Conservation (phyloP, 2,329 filamentous ascomycete genomes). For the Fusarium aywerte region DNA sequence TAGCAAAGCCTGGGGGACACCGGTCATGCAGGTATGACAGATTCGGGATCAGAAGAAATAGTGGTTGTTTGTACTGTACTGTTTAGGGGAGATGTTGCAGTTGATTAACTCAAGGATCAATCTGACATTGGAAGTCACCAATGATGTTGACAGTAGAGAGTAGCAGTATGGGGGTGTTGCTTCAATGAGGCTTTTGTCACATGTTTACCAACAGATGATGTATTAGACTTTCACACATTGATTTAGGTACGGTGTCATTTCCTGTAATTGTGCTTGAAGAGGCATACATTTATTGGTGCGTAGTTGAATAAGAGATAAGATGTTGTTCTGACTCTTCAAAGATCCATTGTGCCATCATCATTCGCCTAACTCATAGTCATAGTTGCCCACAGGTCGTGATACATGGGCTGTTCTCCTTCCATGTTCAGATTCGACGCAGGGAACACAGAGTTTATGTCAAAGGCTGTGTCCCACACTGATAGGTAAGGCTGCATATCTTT, state of each 20-base stretch:
- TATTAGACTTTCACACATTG: background rate
- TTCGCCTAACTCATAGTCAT: slow-evolving; percentile 60
- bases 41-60: background rate
- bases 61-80: background rate
- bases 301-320: background rate
- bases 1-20: background rate
- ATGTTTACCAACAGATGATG: slow-evolving; percentile 6
- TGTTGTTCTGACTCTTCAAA: background rate
- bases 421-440: background rate
- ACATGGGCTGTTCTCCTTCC: slow-evolving; percentile 44
- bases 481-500: slow-evolving; percentile 60
- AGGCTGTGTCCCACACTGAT: slow-evolving; percentile 57
- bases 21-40: slow-evolving; percentile 14
- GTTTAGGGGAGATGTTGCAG: background rate
- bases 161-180: background rate
- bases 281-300: background rate
- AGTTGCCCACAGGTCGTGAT: slow-evolving; percentile 60
- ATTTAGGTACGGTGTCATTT: background rate
- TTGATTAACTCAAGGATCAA: background rate
- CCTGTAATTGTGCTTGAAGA: background rate
- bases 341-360: slow-evolving; percentile 25
- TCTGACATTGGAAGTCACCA: background rate
- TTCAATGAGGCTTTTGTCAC: slow-evolving; percentile 2
- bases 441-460: slow-evolving; percentile 36
- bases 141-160: background rate